A percentile compares a stretch with the other conserved stretches of the same genome.
These are phyloP conservation scores for Besnoitia besnoiti DNA, from an alignment of 169 alveolate species.

Conservation along the genomic window DNA sequence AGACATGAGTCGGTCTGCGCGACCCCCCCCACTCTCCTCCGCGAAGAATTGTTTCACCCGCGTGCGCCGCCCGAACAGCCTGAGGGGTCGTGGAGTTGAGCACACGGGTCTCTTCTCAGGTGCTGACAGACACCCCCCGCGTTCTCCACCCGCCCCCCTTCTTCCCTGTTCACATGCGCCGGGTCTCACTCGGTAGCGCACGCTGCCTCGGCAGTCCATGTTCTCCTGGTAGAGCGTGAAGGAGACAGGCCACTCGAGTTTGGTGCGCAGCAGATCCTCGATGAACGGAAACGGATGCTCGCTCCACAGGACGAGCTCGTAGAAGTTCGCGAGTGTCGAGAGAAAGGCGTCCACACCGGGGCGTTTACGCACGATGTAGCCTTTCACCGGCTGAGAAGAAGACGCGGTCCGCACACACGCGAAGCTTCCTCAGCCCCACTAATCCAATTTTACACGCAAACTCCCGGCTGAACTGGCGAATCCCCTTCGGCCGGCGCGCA, in stretches of 20 bases:
- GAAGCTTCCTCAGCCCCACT: no score
- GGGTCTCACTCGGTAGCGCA: slow-evolving; percentile 29
- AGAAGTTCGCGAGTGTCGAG: slow-evolving; percentile 85
- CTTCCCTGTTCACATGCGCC: no score
- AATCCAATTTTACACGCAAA: no score
- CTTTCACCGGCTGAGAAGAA: slow-evolving; percentile 75
- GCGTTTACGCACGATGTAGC: slow-evolving; percentile 91
- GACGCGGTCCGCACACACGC: background rate
- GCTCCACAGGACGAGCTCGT: slow-evolving; percentile 93
- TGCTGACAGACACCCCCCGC: no score
- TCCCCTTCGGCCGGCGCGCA: background rate
- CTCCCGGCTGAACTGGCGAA: background rate
- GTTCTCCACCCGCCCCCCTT: no score
- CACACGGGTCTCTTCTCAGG: no score
- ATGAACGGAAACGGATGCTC: slow-evolving; percentile 28
- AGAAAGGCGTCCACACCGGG: slow-evolving; percentile 93
- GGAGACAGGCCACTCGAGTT: slow-evolving; percentile 34
- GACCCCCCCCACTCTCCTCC: no score
- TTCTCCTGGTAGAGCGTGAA: slow-evolving; percentile 33
- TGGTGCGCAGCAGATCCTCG: slow-evolving; percentile 26
- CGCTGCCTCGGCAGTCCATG: slow-evolving; percentile 14
- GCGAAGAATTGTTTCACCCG: no score
- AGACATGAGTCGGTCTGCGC: no score
- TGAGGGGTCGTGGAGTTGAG: no score
- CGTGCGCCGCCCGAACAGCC: no score